Conservation (phyloP, 352 stramenopile species). For the Thalassiosira oceanica region DNA sequence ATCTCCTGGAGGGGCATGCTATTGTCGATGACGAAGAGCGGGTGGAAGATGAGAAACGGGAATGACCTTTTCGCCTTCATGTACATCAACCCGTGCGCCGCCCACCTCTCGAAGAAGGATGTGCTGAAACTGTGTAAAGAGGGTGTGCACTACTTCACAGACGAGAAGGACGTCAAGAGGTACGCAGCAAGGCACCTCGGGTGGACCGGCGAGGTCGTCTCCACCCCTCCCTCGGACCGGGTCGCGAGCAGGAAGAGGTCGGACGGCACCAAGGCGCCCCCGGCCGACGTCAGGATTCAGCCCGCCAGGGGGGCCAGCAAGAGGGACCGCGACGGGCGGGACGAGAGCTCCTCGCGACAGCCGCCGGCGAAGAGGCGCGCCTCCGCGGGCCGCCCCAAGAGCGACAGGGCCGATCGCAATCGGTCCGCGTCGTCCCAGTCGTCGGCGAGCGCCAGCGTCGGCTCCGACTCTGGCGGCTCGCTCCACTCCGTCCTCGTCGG, state of each 20-base stretch:
- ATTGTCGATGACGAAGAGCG: no score
- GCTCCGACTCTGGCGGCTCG: no score
- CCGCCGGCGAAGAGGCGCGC: neutral
- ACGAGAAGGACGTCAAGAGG: slow-evolving; percentile 19
- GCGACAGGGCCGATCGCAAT: no score
- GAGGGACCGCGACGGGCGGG: slow-evolving; percentile 2
- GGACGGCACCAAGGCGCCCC: neutral
- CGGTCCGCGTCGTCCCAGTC: no score
- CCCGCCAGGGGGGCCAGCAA: slow-evolving; percentile 14
- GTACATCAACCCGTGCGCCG: slow-evolving; percentile 27
- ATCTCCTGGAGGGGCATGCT: neutral
- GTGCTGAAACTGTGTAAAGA: slow-evolving; percentile 9
- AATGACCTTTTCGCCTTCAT: slow-evolving; percentile 23
- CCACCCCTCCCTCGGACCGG: no score
- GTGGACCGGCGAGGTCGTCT: slow-evolving; percentile 20
- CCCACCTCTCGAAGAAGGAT: slow-evolving; percentile 14
- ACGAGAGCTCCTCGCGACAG: neutral
- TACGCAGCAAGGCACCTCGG: slow-evolving; percentile 35
- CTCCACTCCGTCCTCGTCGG: no score
- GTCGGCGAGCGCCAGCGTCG: no score
- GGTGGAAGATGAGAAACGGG: slow-evolving; percentile 18
- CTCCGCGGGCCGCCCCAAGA: no score
- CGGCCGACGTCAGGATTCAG: no score
- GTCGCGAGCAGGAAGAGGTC: neutral
- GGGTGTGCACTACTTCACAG: slow-evolving; percentile 37